A percentile compares a stretch with the other conserved stretches of the same genome.
phyloP scores from a whole-genome alignment of 179 eudicot species.

The Sideroxylon spinosum region DNA sequence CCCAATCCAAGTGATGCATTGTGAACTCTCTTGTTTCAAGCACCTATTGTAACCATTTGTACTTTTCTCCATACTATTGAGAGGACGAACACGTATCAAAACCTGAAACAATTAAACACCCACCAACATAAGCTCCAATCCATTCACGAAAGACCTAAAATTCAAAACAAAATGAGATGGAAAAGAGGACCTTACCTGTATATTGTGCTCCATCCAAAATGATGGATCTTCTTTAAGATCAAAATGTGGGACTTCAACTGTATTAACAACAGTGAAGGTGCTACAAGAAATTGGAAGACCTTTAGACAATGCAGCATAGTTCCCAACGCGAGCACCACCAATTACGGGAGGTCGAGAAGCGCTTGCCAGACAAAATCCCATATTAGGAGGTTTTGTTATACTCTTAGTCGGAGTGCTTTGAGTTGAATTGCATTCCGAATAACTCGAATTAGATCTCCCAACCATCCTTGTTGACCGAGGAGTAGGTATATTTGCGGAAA shows the following conservation, averaged over 20 bases:
- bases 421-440: slow-evolving; percentile 45
- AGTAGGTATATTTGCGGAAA: slow-evolving; percentile 35
- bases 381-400: slow-evolving; percentile 77
- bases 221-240: slow-evolving; percentile 92
- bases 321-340: slow-evolving; percentile 46
- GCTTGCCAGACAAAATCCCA: slow-evolving; percentile 46
- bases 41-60: slow-evolving; percentile 67
- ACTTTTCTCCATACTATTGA: slow-evolving; percentile 60
- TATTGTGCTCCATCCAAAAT: slow-evolving; percentile 98
- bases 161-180: background rate
- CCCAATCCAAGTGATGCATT: slow-evolving; percentile 78
- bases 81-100: slow-evolving; percentile 81
- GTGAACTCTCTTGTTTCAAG: slow-evolving; percentile 85
- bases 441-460: slow-evolving; percentile 37
- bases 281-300: slow-evolving; percentile 45
- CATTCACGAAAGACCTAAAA: background rate
- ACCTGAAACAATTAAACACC: slow-evolving; percentile 41
- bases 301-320: slow-evolving; percentile 50
- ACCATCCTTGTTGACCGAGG: slow-evolving; percentile 45
- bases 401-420: slow-evolving; percentile 84
- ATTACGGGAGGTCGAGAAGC: slow-evolving; percentile 42
- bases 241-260: slow-evolving; percentile 79
- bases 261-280: slow-evolving; percentile 41
- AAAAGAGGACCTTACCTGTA: slow-evolving; percentile 50
- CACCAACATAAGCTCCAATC: slow-evolving; percentile 6